Evolutionary conservation across 371 early-diverging fungal species (phyloP).

Genomic region (Umbelopsis sp.): DNA sequence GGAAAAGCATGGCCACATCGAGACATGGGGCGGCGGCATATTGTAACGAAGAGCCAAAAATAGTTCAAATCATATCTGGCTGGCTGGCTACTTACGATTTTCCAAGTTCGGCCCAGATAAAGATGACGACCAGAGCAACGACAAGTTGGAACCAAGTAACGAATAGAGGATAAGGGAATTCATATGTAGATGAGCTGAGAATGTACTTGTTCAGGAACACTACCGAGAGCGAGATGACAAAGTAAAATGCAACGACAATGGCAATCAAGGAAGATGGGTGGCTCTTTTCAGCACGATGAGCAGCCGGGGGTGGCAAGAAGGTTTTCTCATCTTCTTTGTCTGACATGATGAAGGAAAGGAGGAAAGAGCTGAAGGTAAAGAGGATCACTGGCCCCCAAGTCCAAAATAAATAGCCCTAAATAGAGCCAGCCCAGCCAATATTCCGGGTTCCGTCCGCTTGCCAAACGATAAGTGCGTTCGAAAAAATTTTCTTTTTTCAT

Average conservation of each 20-base stretch:
- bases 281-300: conserved; percentile 40
- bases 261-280: conserved; percentile 57
- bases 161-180: conserved; percentile 72
- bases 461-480: background rate
- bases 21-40: background rate
- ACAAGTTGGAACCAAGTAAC: conserved; percentile 74
- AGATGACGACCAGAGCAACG: conserved; percentile 64
- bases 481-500: background rate
- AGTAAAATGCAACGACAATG: conserved; percentile 68
- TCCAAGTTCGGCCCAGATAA: conserved; percentile 67
- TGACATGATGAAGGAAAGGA: conserved; percentile 20
- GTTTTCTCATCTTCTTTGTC: conserved; percentile 46
- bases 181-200: conserved; percentile 55
- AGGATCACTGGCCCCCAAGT: background rate
- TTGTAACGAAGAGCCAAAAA: background rate
- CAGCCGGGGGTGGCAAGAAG: conserved; percentile 61
- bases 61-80: too few relatives aligned
- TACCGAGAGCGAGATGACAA: conserved; percentile 70
- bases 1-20: background rate
- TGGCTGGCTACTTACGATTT: conserved; percentile 48
- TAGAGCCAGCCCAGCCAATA: background rate
- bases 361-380: conserved; percentile 1
- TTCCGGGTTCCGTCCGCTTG: background rate
- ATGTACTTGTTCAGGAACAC: conserved; percentile 80
- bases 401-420: background rate